Evolutionary conservation across 2,329 filamentous ascomycete species (phyloP).

Genomic region (Exophiala sp.): DNA sequence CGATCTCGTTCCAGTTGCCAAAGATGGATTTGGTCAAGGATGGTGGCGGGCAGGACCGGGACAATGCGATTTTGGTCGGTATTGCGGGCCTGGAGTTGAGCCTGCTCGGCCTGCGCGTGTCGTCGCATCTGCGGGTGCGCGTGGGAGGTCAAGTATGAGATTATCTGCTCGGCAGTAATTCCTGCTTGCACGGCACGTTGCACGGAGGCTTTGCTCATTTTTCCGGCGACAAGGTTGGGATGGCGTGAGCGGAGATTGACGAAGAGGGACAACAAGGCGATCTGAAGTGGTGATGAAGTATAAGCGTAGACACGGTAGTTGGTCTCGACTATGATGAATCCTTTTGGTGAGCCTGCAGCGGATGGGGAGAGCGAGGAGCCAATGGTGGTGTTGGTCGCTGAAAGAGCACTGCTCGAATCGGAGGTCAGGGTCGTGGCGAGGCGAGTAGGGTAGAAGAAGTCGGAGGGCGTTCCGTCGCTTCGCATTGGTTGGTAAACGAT

Average conservation of each 20-base stretch:
- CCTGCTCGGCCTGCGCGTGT: conserved; percentile 41
- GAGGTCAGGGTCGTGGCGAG: conserved; percentile 89
- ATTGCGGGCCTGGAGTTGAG: conserved; percentile 32
- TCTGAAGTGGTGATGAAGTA: conserved; percentile 88
- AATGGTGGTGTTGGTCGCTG: conserved; percentile 66
- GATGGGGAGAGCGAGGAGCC: conserved; percentile 56
- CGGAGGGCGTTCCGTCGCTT: conserved; percentile 35
- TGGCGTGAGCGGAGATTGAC: conserved; percentile 84
- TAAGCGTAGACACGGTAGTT: conserved; percentile 98
- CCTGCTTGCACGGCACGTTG: conserved; percentile 81
- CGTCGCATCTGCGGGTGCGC: conserved; percentile 92
- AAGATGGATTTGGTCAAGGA: conserved; percentile 93
- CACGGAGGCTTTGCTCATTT: conserved; percentile 83
- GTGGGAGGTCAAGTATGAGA: conserved; percentile 85
- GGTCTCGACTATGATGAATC: conserved; percentile 93
- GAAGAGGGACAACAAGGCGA: conserved; percentile 89
- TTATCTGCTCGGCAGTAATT: conserved; percentile 93
- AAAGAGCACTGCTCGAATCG: conserved; percentile 66
- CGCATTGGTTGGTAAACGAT: conserved; percentile 65
- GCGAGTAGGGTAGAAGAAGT: conserved; percentile 79
- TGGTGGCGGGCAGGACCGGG: conserved; percentile 85
- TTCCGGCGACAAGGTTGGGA: conserved; percentile 88
- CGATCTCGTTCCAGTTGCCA: conserved; percentile 98
- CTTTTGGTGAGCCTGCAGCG: conserved; percentile 39
- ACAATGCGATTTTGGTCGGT: conserved; percentile 28